Conservation (phyloP, 2,329 filamentous ascomycete species). For the Colletotrichum navitas region DNA sequence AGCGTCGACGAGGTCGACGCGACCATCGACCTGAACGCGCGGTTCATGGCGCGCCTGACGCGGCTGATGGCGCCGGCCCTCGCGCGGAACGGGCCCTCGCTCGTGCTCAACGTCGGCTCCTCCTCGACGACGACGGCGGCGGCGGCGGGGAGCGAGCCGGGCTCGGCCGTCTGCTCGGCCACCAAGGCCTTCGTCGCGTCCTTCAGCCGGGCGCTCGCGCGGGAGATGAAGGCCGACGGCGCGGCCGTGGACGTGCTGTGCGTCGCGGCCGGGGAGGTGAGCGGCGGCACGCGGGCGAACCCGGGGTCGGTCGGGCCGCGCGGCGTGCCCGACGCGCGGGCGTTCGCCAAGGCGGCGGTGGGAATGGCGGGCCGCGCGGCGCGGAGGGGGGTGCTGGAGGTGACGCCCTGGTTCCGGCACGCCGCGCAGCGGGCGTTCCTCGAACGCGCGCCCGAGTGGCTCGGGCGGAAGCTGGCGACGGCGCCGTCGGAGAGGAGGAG, state of each 20-base stretch:
- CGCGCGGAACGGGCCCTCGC: slow-evolving; percentile 45
- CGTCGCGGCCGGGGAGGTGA: slow-evolving; percentile 49
- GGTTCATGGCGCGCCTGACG: slow-evolving; percentile 53
- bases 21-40: slow-evolving; percentile 50
- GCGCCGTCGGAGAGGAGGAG: not conserved
- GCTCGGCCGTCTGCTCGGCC: slow-evolving; percentile 48
- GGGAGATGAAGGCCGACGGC: slow-evolving; percentile 46
- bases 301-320: too few species aligned
- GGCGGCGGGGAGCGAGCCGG: slow-evolving; percentile 45
- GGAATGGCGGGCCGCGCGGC: slow-evolving; percentile 45
- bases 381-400: slow-evolving; percentile 43
- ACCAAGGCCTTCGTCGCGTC: slow-evolving; percentile 50
- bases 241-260: slow-evolving; percentile 48
- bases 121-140: slow-evolving; percentile 42
- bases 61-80: slow-evolving; percentile 45
- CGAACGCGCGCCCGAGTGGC: not conserved
- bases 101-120: slow-evolving; percentile 50
- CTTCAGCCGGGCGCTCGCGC: slow-evolving; percentile 47
- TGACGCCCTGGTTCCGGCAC: slow-evolving; percentile 42
- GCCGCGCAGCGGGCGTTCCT: not conserved
- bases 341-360: slow-evolving; percentile 41
- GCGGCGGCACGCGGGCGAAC: slow-evolving; percentile 22
- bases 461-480: not conserved
- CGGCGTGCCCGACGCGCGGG: slow-evolving; percentile 26
- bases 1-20: slow-evolving; percentile 48